Conservation (phyloP, 2,329 filamentous ascomycete species). For the Colletotrichum higginsianum region DNA sequence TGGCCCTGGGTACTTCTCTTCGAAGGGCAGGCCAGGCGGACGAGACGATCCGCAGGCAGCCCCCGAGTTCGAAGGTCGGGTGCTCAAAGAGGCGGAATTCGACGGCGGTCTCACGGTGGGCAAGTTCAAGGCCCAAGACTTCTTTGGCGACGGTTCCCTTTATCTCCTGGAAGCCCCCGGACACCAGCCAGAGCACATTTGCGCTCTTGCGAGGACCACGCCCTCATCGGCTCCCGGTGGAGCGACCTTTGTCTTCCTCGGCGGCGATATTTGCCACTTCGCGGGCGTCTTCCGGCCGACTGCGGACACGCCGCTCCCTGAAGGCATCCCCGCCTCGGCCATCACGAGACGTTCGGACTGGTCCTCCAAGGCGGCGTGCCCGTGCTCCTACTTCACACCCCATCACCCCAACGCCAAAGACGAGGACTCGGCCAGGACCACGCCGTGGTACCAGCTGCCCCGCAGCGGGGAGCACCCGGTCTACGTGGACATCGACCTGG, state of each 20-base stretch:
- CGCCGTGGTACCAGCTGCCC: slow-evolving; percentile 31
- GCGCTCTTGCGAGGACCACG: slow-evolving; percentile 43
- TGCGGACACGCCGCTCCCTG: neutral
- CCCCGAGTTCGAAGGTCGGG: slow-evolving; percentile 42
- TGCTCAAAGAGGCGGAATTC: slow-evolving; percentile 42
- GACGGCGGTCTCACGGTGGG: slow-evolving; percentile 47
- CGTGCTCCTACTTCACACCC: slow-evolving; percentile 32
- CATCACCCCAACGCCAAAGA: slow-evolving; percentile 25
- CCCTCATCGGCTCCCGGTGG: slow-evolving; percentile 31
- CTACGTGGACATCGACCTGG: slow-evolving; percentile 30
- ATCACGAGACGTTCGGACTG: slow-evolving; percentile 22
- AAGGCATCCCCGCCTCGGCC: slow-evolving; percentile 18
- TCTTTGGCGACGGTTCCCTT: slow-evolving; percentile 58
- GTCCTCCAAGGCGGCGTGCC: slow-evolving; percentile 18
- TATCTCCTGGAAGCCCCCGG: slow-evolving; percentile 56
- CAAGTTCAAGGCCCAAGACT: slow-evolving; percentile 57
- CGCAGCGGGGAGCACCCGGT: slow-evolving; percentile 16
- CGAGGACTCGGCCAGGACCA: neutral
- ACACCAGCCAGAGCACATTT: slow-evolving; percentile 45
- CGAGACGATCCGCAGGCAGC: slow-evolving; percentile 19
- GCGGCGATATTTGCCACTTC: slow-evolving; percentile 45
- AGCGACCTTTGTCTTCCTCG: slow-evolving; percentile 45
- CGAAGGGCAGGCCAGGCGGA: slow-evolving; percentile 22
- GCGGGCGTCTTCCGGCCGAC: slow-evolving; percentile 39
- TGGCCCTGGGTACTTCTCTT: slow-evolving; percentile 44